These are phyloP conservation scores for Fonsecaea nubica DNA, from an alignment of 2,329 filamentous ascomycete species.

Conservation along the genomic window DNA sequence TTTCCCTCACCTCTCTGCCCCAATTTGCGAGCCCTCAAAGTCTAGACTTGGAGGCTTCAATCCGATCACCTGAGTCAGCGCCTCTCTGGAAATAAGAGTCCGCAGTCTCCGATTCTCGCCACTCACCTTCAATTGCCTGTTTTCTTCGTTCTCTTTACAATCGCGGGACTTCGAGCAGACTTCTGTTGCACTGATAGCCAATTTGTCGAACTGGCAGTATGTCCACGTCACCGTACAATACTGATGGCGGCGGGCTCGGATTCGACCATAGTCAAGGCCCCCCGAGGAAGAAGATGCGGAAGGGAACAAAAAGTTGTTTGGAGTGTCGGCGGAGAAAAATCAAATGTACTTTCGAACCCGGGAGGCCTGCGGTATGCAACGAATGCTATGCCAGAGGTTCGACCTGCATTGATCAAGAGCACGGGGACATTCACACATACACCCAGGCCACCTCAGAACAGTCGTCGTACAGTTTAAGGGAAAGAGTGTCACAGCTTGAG, in stretches of 20 bases:
- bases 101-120: neutral
- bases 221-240: slow-evolving; percentile 34
- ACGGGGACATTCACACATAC: slow-evolving; percentile 42
- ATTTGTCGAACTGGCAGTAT: slow-evolving; percentile 27
- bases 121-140: neutral
- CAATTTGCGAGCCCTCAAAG: neutral
- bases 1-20: neutral
- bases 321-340: slow-evolving; percentile 54
- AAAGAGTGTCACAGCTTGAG: slow-evolving; percentile 49
- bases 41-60: neutral
- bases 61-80: neutral
- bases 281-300: slow-evolving; percentile 52
- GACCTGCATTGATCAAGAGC: slow-evolving; percentile 50
- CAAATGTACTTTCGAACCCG: slow-evolving; percentile 49
- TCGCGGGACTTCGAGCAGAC: neutral
- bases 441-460: slow-evolving; percentile 37
- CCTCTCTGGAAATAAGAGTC: neutral
- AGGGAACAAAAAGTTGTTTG: slow-evolving; percentile 52
- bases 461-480: slow-evolving; percentile 47
- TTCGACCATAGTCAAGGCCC: slow-evolving; percentile 44
- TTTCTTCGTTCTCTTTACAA: neutral
- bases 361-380: slow-evolving; percentile 47
- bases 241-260: slow-evolving; percentile 18
- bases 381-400: slow-evolving; percentile 50
- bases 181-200: neutral